Base-by-base conservation (phyloP, 441 rosid genomes). In the Rhodomyrtus psidioides region DNA sequence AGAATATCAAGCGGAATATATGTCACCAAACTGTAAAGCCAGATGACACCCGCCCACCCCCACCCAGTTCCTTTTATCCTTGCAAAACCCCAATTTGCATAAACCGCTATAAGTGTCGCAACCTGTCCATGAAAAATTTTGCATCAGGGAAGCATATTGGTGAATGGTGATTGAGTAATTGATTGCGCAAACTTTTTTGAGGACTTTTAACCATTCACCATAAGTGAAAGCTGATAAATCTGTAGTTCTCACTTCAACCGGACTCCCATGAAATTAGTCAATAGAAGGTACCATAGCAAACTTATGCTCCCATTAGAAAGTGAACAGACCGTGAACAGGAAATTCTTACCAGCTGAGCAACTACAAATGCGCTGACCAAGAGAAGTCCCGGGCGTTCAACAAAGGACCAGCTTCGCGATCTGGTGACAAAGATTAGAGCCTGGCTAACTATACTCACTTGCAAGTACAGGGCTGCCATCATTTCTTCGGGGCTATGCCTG, bases 401-500 rank as follows among this genome's bases (percentile, higher is more conserved):
- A 39, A 10, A 70, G 49, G 79, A 70, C 79, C 79, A 70, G 51
- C 79, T 70, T 16, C 79, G 51, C 0, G 79, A 70, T 70, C 79
- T 70, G 79, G 79, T 70, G 16, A 70, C 79, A 70, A 70, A 70
- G 49, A 70, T 70, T 21, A 70, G n/a, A 70, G 79, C 79, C 79
- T 70, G 79, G 79, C 79, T 70, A 70, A 70, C 16, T 70, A 70
- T 70, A 70, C 79, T 70, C 79, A 70, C 79, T 70, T 70, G 79
- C 79, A 70, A 70, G 51, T 70, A 70, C 1, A 70, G 79, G 46
- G 79, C 79, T 21, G 79, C 79, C 79, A 70, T 70, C 79, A 21
- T 70, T 19, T 70, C 16, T 2, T 39, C 0, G 0, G 1, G 1
- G 0, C 2, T 39, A 1, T 1, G 0, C 0, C 0, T 7, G 49